A percentile compares a stretch with the other conserved stretches of the same genome.
phyloP scores from a whole-genome alignment of 768 basidiomycete species.

The Cystofilobasidium bisporidii region DNA sequence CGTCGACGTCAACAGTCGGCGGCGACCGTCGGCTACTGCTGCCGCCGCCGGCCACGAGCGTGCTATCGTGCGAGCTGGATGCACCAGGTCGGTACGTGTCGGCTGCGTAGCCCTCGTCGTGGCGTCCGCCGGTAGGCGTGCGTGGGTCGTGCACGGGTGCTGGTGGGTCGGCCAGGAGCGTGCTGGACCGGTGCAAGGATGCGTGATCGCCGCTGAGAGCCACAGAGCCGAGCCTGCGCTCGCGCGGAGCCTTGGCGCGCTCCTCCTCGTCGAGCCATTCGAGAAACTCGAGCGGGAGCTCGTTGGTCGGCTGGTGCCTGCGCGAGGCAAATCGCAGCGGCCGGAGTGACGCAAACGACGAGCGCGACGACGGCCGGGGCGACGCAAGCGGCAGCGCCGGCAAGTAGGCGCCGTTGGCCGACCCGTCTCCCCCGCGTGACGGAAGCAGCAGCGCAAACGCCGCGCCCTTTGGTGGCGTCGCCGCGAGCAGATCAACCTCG shows the following conservation, averaged over 20 bases:
- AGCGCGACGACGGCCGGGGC: conserved; percentile 32
- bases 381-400: conserved; percentile 25
- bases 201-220: too few relatives aligned
- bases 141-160: neutral
- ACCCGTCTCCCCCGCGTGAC: neutral
- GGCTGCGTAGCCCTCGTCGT: neutral
- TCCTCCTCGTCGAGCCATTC: conserved; percentile 34
- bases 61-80: neutral
- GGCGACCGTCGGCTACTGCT: neutral
- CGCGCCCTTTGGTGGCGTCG: conserved; percentile 38
- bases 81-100: neutral
- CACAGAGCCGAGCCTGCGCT: neutral
- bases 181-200: neutral
- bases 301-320: conserved; percentile 22
- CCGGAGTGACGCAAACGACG: conserved; percentile 34
- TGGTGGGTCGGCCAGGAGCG: neutral
- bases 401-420: neutral
- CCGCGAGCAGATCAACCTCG: conserved; percentile 60
- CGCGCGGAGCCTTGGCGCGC: conserved; percentile 1
- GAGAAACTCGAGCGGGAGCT: conserved; percentile 37
- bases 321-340: conserved; percentile 36
- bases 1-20: neutral
- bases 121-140: neutral
- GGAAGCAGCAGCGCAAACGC: conserved; percentile 32
- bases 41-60: neutral